Conservation (phyloP, 495 filamentous ascomycete species). For the Aspergillus homomorphus region DNA sequence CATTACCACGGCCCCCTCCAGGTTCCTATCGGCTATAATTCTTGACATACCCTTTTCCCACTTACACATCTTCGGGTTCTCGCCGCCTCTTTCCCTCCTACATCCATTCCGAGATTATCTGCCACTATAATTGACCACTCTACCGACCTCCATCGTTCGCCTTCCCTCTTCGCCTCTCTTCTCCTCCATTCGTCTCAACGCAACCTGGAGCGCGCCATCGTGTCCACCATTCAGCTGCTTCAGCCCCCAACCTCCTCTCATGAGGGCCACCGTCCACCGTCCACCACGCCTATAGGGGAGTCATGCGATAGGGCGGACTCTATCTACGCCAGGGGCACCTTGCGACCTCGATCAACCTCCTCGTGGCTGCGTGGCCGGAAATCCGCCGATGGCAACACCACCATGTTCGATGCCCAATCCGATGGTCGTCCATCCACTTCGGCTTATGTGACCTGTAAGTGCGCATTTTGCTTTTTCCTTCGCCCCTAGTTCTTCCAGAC, state of each 20-base stretch:
- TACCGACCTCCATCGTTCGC: not conserved
- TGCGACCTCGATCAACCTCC: conserved; percentile 25
- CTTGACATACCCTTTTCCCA: conserved; percentile 1
- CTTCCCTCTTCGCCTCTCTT: not conserved
- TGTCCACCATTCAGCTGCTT: conserved; percentile 14
- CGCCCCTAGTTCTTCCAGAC: conserved; percentile 8
- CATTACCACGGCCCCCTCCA: not conserved
- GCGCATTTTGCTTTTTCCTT: conserved; percentile 10
- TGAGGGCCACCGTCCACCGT: conserved; percentile 15
- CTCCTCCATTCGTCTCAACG: conserved; percentile 3
- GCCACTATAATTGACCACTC: not conserved
- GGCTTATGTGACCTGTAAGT: conserved; percentile 41
- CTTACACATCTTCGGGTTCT: not conserved
- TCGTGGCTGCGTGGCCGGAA: conserved; percentile 20
- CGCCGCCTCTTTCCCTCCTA: too few relatives aligned
- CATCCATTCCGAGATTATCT: not conserved
- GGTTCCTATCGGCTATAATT: not conserved
- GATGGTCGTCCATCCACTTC: conserved; percentile 32
- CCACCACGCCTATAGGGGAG: conserved; percentile 16
- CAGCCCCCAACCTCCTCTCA: conserved; percentile 10
- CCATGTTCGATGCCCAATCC: conserved; percentile 41
- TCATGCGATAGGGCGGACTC: conserved; percentile 29
- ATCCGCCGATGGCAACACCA: conserved; percentile 34
- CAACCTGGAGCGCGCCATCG: conserved; percentile 23
- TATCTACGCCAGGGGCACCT: conserved; percentile 24